Conservation (phyloP, 331 rosid species). For the Pyracantha coccinea region DNA sequence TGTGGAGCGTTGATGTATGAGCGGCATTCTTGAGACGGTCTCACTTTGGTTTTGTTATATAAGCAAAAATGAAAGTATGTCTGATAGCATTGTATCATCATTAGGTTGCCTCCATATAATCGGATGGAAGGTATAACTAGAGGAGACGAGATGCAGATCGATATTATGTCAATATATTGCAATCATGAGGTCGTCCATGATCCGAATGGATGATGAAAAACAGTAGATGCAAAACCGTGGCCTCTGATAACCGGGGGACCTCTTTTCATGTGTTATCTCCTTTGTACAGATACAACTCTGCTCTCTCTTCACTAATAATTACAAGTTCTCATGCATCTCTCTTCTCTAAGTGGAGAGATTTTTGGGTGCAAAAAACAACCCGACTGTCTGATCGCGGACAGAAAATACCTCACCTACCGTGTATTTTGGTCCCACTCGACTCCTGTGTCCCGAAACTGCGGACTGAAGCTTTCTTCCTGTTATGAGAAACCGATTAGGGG, state of each 20-base stretch:
- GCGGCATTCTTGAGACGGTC: conserved; percentile 15
- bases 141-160: too few relatives aligned
- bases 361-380: neutral
- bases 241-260: neutral
- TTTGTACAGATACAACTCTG: neutral
- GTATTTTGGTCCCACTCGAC: too few relatives aligned
- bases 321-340: neutral
- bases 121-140: conserved; percentile 3
- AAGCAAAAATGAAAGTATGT: neutral
- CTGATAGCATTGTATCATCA: conserved; percentile 16
- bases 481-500: too few relatives aligned
- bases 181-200: conserved; percentile 9
- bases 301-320: neutral
- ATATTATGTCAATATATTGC: conserved; percentile 8
- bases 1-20: conserved; percentile 2
- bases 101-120: conserved; percentile 18
- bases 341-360: neutral
- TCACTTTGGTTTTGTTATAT: neutral
- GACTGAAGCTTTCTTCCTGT: too few relatives aligned
- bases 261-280: neutral
- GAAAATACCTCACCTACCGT: too few relatives aligned
- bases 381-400: too few relatives aligned
- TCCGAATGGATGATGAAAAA: conserved; percentile 2
- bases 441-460: too few relatives aligned
- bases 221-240: too few relatives aligned